Base-by-base conservation (phyloP, 139 green algal genomes). In the Coccomyxa sp. region DNA sequence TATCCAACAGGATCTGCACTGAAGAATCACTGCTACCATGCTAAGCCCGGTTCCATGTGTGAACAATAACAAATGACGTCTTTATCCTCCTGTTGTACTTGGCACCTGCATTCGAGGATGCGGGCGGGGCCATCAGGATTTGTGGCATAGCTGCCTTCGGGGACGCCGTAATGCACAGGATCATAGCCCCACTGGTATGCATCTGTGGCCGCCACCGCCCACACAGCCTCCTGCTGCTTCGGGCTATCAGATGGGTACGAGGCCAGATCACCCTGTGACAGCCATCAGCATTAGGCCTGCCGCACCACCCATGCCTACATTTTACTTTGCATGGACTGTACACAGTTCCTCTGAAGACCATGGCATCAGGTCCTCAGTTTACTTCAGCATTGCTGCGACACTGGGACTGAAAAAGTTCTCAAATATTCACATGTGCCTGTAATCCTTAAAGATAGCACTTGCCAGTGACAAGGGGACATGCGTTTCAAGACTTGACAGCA, bases 171-270 rank as follows among this genome's bases (percentile, higher is more conserved):
- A 82, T 98, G 94, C 85, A 96, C 91, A 13, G 92, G 92, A 82
- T 95, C 91, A 67, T 95, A 94, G 11, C 94, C 94, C 95, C 95
- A 98, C 85, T 98, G 98, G 90, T 94, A 98, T 15, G 85, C 92
- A 81, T 97, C 95, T 1, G 81, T 31, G 85, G 94, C 89, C 4
- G 92, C 90, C 21, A 97, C 83, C 14, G 83, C 84, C 67, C 88
- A 38, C 25, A 97, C 88, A 59, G 89, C 85, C 17, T 82, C 83
- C 87, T 98, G 95, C 88, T 96, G 95, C 31, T 90, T 76, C 59
- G 94, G 87, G 15, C 85, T 90, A 86, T 95, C 92, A 21, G 89
- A 81, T 7, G 86, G 58, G 15, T 90, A 83, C 14, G 76, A 31
- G 1, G 82, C 82, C 80, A 93, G 85, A 32, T 95, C 91, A 28